Base-by-base conservation (phyloP, 257 asterid species). In the Scutellaria galericulata region DNA sequence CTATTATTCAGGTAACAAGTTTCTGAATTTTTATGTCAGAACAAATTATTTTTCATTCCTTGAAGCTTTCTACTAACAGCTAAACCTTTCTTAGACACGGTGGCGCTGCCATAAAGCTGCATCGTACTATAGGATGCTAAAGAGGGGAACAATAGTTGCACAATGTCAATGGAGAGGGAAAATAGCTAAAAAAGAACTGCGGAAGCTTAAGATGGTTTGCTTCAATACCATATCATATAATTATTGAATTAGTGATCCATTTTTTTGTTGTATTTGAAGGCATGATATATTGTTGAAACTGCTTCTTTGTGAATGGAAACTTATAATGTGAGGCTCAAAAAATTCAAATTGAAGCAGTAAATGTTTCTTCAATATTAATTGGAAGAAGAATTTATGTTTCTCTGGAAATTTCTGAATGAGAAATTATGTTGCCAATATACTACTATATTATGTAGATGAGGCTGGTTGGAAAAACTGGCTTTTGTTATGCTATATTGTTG, bases 131-230 rank as follows among this genome's bases (percentile, higher is more conserved):
- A 83, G 76, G 78, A 92, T 80, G 86, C 95, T 95, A 59, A 87
- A 80, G 84, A 80, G 71, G 78, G 99, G 99, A 78, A 79, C 91
- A 51, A 60, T 92, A 75, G 73, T 75, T 75, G 78, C 95, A 61
- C 99, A 95, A 78, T 89, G 97, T 88, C 85, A 83, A 80, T 91
- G 91, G 93, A 91, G 98, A 79, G 98, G 92, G 69, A 89, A 65
- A 87, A 73, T 78, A 75, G 97, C 98, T 24, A 88, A 78, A 80
- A 84, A 64, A 69, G 98, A 95, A 83, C 66, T 95, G 69, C 88
- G 94, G 79, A 92, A 87, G 87, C 98, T 95, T 61, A 95, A 92
- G 90, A 82, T 80, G 96, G 99, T 91, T 74, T 68, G 88, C 20
- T 70, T 61, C 68, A 55, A 46, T 77, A 61, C 72, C 74, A 68